A percentile compares a stretch with the other conserved stretches of the same genome.
These are phyloP conservation scores for Austroboletus niveus DNA, from an alignment of 1,284 basidiomycete species.

Conservation along the genomic window DNA sequence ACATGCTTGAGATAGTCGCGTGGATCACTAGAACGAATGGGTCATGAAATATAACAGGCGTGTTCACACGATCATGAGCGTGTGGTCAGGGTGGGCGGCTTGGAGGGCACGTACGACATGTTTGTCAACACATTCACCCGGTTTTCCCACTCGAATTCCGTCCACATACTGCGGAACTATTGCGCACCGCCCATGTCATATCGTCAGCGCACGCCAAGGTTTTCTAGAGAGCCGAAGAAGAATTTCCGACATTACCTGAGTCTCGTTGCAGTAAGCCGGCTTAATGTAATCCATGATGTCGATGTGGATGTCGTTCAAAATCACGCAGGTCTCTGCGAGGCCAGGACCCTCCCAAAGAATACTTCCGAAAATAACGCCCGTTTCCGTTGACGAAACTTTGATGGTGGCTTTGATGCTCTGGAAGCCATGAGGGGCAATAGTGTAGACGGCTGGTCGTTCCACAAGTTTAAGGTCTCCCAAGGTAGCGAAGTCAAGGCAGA, in stretches of 20 bases:
- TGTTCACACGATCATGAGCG: background rate
- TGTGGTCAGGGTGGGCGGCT: background rate
- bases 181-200: background rate
- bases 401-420: constrained; percentile 99
- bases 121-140: constrained; percentile 80
- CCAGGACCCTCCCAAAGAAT: constrained; percentile 96
- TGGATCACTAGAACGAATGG: constrained; percentile 47
- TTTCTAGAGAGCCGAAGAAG: background rate
- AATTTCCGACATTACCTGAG: constrained; percentile 58
- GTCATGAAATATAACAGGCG: background rate
- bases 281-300: constrained; percentile 99
- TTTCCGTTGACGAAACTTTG: constrained; percentile 97
- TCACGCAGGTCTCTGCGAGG: constrained; percentile 84
- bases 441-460: constrained; percentile 91
- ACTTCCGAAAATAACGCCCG: constrained; percentile 97
- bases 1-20: constrained; percentile 76
- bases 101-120: constrained; percentile 47
- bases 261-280: constrained; percentile 93
- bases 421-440: constrained; percentile 94
- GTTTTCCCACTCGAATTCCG: constrained; percentile 92
- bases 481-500: constrained; percentile 97
- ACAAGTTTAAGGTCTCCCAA: constrained; percentile 97
- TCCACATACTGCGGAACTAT: constrained; percentile 92
- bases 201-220: constrained; percentile 1
- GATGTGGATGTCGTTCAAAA: constrained; percentile 96